phyloP scores from a whole-genome alignment of 2,329 filamentous ascomycete genomes.

The Scedosporium aurantiacum region DNA sequence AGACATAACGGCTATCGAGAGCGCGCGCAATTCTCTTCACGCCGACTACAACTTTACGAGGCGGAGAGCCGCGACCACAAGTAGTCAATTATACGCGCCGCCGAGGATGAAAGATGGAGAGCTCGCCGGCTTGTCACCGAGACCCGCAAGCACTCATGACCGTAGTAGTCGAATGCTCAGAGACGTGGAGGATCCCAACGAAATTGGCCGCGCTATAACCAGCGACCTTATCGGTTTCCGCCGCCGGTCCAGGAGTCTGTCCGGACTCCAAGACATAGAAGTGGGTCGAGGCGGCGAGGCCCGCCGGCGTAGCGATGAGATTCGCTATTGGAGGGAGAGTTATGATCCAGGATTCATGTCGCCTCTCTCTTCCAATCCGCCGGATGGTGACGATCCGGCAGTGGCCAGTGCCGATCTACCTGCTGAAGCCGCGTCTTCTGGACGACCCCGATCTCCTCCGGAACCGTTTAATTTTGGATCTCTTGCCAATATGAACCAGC shows the following conservation, averaged over 20 bases:
- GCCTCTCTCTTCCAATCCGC: conserved; percentile 35
- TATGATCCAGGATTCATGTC: conserved; percentile 41
- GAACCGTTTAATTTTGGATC: conserved; percentile 46
- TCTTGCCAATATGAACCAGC: conserved; percentile 31
- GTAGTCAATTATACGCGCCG: conserved; percentile 27
- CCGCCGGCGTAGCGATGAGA: conserved; percentile 51
- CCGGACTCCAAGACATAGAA: conserved; percentile 35
- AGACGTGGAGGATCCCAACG: conserved; percentile 32
- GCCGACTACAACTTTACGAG: conserved; percentile 28
- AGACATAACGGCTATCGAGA: conserved; percentile 41
- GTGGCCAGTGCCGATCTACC: conserved; percentile 20
- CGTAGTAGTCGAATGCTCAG: conserved; percentile 29
- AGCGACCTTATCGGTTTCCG: conserved; percentile 38
- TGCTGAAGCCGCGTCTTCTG: conserved; percentile 19
- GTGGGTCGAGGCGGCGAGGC: conserved; percentile 17
- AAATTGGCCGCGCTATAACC: conserved; percentile 53
- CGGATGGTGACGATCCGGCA: conserved; percentile 23
- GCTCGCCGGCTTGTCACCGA: conserved; percentile 45
- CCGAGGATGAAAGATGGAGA: conserved; percentile 23
- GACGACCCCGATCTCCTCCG: conserved; percentile 26
- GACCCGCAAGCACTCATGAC: conserved; percentile 49
- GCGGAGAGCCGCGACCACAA: conserved; percentile 29
- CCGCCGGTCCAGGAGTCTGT: conserved; percentile 49
- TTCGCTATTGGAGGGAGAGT: conserved; percentile 53
- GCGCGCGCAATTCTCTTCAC: conserved; percentile 41